Evolutionary conservation across 768 basidiomycete genomes (phyloP), one percentile per base, ranked within the genome.

Genomic region (Phylloporus arenicola): DNA sequence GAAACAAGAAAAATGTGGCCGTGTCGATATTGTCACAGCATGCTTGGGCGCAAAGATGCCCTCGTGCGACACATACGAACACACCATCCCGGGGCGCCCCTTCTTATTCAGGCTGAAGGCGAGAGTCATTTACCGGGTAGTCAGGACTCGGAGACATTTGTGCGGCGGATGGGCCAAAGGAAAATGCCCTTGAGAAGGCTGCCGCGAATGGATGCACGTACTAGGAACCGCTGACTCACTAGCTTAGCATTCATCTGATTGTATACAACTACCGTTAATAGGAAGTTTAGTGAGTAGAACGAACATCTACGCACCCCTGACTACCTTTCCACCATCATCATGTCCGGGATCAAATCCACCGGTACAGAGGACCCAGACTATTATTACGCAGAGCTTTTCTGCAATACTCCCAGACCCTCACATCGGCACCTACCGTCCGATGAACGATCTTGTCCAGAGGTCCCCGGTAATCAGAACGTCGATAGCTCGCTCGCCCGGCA

Each of bases 1-100:
- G 63, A 57, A 14, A 63, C 63, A 0, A 57, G 63, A 3, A 62
- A 52, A 31, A n/a, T 63, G 31, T 63, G 63, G 63, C 60, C 55
- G 1, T 65, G 64, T 11, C 50, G 51, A 6, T 38, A 55, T 27
- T 65, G 64, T 20, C 31, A 61, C 1, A 58, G 45, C 5, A 12
- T 27, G 0, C 25, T 65, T n/a, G 61, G 64, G n/a, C 61, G 64
- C 6, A 56, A 50, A 30, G 64, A 65, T 29, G 66, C 64, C 4
- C 61, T 68, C 0, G 25, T 17, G 24, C 52, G 64, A 1, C 64
- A 65, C 30, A 51, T 66, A 13, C 58, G 45, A 13, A 55, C 60
- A 2, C 27, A 55, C 4, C 64, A 64, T n/a, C 35, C 30, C 1
- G 57, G 38, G 12, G 12, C 30, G 17, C 30, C 17, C 7, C 19